Base-by-base conservation (phyloP, 2,329 filamentous ascomycete species). In the Escovopsis sp. region DNA sequence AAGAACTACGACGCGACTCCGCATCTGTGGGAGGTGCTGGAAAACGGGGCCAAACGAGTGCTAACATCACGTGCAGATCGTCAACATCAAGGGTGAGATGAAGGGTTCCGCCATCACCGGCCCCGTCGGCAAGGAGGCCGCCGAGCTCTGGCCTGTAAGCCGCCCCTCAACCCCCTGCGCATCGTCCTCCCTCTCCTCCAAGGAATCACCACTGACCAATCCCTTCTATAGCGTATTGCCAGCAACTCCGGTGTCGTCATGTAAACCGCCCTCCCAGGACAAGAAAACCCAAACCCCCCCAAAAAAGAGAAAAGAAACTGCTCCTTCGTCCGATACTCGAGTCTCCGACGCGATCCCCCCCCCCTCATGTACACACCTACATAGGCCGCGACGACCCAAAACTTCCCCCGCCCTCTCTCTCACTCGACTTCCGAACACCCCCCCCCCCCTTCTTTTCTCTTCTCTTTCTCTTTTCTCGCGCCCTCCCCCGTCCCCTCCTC, bases 31-130 rank as follows among this genome's bases (percentile, higher is more conserved):
- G 21, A 6, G 21, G 21, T 1, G 21, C 10, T 23, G 6, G 6
- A 23, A 5, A 23, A n/a, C n/a, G n/a, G 37, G 17, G 49, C 63
- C 68, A 49, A 70, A 52, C 16, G 1, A 14, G 28, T 5, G 29
- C 31, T 30, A 10, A 23, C 21, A n/a, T 2, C 10, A 10, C 27
- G 26, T 56, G 23, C 58, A 90, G 83, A 98, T 98, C 60, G 90
- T 98, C 75, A 98, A 98, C 76, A 86, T 88, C 68, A 98, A 98
- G 83, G 90, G 90, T 71, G 90, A 98, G 74, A 98, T 98, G 90
- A 98, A 98, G 82, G 90, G 90, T 62, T 94, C 86, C 49, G 90
- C 90, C 65, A 98, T 98, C 65, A 98, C 90, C 55, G 90, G 90
- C 54, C 90, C 90, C 55, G 88, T 98, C 61, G 90, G 88, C 66